These are phyloP conservation scores for Septoria petroselini DNA, from an alignment of 2,329 filamentous ascomycete genomes.

Conservation along the genomic window DNA sequence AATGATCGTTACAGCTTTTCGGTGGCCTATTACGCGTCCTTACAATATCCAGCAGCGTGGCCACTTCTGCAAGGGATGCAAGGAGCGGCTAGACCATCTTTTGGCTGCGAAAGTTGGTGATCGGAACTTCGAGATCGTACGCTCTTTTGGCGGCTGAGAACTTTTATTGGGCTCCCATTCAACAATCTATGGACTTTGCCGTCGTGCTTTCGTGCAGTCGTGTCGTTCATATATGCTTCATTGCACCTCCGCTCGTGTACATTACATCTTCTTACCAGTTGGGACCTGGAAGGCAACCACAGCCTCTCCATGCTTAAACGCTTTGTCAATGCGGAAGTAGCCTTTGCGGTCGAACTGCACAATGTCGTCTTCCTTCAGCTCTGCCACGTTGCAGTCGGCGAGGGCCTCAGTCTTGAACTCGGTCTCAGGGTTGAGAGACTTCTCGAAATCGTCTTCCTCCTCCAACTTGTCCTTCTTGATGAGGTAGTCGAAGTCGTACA, in stretches of 20 bases:
- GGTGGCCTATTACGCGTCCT: no score
- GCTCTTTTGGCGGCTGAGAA: no score
- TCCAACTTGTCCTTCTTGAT: constrained; percentile 93
- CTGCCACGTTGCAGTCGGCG: constrained; percentile 75
- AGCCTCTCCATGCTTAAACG: constrained; percentile 57
- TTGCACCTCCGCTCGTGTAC: neutral
- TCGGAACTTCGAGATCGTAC: no score
- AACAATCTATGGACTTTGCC: no score
- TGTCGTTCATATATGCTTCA: no score
- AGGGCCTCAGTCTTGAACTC: constrained; percentile 70
- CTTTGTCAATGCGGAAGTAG: constrained; percentile 78
- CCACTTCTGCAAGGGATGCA: no score
- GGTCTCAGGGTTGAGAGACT: constrained; percentile 74
- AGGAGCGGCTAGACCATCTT: no score
- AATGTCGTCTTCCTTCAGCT: constrained; percentile 81
- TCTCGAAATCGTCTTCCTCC: constrained; percentile 80
- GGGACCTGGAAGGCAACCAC: constrained; percentile 68
- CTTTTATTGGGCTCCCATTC: no score
- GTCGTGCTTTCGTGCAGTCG: no score
- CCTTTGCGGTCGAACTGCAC: constrained; percentile 94
- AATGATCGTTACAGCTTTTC: no score
- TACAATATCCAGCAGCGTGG: no score
- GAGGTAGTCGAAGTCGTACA: constrained; percentile 93
- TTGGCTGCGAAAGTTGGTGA: no score
- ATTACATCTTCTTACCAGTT: constrained; percentile 55